Evolutionary conservation across 768 basidiomycete species (phyloP), one percentile per base, ranked within the genome.

Genomic region (Cantharellus cinnabarinus): DNA sequence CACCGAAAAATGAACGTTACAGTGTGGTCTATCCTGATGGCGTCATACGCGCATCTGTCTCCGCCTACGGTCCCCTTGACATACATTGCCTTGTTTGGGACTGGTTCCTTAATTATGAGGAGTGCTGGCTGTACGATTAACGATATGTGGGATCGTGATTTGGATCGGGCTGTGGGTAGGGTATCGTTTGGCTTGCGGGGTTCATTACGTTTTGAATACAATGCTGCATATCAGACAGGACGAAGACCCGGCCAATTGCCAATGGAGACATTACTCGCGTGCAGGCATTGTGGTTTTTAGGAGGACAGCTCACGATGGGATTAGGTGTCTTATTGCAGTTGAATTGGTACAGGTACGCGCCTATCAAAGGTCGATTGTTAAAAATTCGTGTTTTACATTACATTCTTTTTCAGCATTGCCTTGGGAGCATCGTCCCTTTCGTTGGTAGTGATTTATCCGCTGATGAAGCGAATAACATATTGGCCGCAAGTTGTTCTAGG

Each of bases 1-100:
- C 44, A 10, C 29, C 44, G 44, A 48, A 10, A 29, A 48, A 10
- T 48, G 44, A 48, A 35, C 34, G 10, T 54, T 54, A n/a, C 37
- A 99, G 95, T 91, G 4, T 99, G 95, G 95, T 89, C 90, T 5
- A 95, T 99, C 66, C 88, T 89, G 4, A 94, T 99, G 87, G 90
- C 90, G 0, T 81, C 88, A 2, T 93, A 91, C 65, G 82, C 87
- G 5, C 71, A 80, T 4, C 74, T 82, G 29, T 72, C 78, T 3
- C 85, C 90, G 0, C 73, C 77, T 52, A 76, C 78, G 2, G 77
- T 75, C 0, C 85, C 89, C 14, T 67, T 89, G 58, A 81, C 78
- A 15, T 94, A 90, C 66, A 73, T 89, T 53, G 71, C 79, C 41
- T 72, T 98, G 1, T 98, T 98, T 66, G 93, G 89, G 2, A 68